These are phyloP conservation scores for Tolypocladium pustulatum DNA, from an alignment of 2,329 filamentous ascomycete genomes.

Conservation along the genomic window DNA sequence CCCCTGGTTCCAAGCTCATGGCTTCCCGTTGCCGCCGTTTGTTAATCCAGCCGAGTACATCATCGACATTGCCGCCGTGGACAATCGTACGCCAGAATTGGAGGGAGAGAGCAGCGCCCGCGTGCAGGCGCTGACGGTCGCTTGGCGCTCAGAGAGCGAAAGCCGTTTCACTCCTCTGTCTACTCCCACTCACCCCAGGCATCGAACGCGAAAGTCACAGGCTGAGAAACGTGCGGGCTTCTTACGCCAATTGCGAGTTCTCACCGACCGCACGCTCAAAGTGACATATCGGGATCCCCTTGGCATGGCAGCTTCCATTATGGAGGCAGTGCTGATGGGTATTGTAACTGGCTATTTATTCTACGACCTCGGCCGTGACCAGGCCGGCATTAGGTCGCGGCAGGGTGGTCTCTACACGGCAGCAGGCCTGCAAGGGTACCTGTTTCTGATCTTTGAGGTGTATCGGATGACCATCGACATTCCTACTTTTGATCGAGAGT, in stretches of 20 bases:
- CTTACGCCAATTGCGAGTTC: slow-evolving; percentile 49
- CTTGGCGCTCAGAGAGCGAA: slow-evolving; percentile 40
- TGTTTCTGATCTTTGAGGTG: slow-evolving; percentile 66
- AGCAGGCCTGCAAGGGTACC: slow-evolving; percentile 62
- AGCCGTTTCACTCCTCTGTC: slow-evolving; percentile 13
- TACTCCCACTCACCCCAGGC: background rate
- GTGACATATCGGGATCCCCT: slow-evolving; percentile 69
- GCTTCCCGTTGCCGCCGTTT: slow-evolving; percentile 55
- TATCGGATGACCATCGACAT: slow-evolving; percentile 69
- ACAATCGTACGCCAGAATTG: slow-evolving; percentile 57
- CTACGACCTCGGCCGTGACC: slow-evolving; percentile 50
- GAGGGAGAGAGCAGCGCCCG: slow-evolving; percentile 49
- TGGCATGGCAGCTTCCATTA: slow-evolving; percentile 59
- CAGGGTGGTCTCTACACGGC: slow-evolving; percentile 65
- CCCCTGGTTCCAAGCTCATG: slow-evolving; percentile 51
- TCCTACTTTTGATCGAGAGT: slow-evolving; percentile 64
- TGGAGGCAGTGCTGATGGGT: slow-evolving; percentile 62
- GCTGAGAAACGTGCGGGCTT: slow-evolving; percentile 42
- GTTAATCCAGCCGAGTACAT: slow-evolving; percentile 71
- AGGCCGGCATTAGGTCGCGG: slow-evolving; percentile 62
- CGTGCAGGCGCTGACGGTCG: slow-evolving; percentile 48
- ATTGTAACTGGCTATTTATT: slow-evolving; percentile 67
- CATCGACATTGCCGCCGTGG: slow-evolving; percentile 64
- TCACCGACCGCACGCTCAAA: slow-evolving; percentile 59
- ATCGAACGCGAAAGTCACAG: slow-evolving; percentile 9